A percentile compares a stretch with the other conserved stretches of the same genome.
Conservation (phyloP, 2,329 filamentous ascomycete genomes). For the Fusarium burgessii region DNA sequence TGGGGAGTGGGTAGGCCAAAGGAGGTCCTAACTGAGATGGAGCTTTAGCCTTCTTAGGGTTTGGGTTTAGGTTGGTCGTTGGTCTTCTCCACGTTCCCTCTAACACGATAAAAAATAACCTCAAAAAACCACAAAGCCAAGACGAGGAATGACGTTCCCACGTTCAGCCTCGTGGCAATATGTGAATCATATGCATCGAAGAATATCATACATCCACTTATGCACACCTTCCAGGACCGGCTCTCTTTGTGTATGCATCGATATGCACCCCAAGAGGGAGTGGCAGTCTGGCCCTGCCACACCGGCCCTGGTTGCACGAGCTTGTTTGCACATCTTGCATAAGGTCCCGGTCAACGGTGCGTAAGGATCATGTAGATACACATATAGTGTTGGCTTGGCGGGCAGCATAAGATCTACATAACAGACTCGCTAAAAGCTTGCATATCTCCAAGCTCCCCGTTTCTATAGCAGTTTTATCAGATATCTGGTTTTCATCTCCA, state of each 20-base stretch:
- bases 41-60: neutral
- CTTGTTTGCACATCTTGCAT: constrained; percentile 47
- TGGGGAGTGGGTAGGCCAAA: constrained; percentile 6
- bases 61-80: neutral
- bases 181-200: constrained; percentile 38
- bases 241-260: constrained; percentile 35
- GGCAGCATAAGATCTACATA: constrained; percentile 45
- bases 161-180: constrained; percentile 33
- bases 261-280: constrained; percentile 38
- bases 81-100: constrained; percentile 4
- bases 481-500: constrained; percentile 2
- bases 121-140: neutral
- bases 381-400: constrained; percentile 31
- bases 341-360: constrained; percentile 43
- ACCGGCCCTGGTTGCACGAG: constrained; percentile 37
- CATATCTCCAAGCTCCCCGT: constrained; percentile 3
- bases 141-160: constrained; percentile 9
- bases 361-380: constrained; percentile 27
- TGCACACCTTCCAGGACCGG: constrained; percentile 34
- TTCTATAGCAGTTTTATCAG: constrained; percentile 4
- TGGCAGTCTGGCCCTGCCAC: constrained; percentile 40
- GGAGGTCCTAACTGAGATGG: neutral
- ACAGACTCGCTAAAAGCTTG: constrained; percentile 38
- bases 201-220: constrained; percentile 37
- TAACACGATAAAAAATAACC: neutral